Percentiles rank a stretch among this genome's conserved stretches.
phyloP scores from a whole-genome alignment of 2,329 filamentous ascomycete genomes.

The Colletotrichum sojae region DNA sequence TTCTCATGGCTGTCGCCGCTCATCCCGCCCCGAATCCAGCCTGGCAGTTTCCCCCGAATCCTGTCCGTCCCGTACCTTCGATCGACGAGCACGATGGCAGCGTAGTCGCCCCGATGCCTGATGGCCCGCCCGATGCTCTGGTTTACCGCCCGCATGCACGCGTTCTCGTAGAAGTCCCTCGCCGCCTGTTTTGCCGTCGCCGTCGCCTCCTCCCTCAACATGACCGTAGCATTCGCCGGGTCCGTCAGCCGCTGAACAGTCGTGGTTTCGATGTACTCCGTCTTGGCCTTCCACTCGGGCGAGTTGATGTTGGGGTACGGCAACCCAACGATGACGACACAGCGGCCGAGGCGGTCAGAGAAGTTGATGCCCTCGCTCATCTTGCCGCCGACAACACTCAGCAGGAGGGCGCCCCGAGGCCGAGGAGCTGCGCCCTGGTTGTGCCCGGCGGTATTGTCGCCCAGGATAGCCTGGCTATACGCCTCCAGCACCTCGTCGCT shows the following conservation, averaged over 20 bases:
- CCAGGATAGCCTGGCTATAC: slow-evolving; percentile 79
- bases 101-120: slow-evolving; percentile 89
- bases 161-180: slow-evolving; percentile 91
- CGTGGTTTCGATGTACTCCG: slow-evolving; percentile 84
- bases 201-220: slow-evolving; percentile 50
- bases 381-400: slow-evolving; percentile 94
- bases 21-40: slow-evolving; percentile 87
- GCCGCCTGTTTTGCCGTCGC: slow-evolving; percentile 68
- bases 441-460: slow-evolving; percentile 46
- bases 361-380: slow-evolving; percentile 99
- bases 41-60: slow-evolving; percentile 85
- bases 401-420: slow-evolving; percentile 78
- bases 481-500: slow-evolving; percentile 80
- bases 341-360: slow-evolving; percentile 88
- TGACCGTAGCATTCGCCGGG: slow-evolving; percentile 43
- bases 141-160: slow-evolving; percentile 97
- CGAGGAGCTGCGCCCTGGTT: slow-evolving; percentile 17
- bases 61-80: slow-evolving; percentile 80
- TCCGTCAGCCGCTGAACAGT: slow-evolving; percentile 55
- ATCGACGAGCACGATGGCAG: slow-evolving; percentile 89
- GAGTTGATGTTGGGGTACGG: slow-evolving; percentile 93
- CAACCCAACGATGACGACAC: slow-evolving; percentile 90
- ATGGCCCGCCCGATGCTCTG: slow-evolving; percentile 96
- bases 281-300: slow-evolving; percentile 93
- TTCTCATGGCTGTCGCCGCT: slow-evolving; percentile 62